These are phyloP conservation scores for Mucor piriformis DNA, from an alignment of 371 early-diverging fungal species.

Conservation along the genomic window DNA sequence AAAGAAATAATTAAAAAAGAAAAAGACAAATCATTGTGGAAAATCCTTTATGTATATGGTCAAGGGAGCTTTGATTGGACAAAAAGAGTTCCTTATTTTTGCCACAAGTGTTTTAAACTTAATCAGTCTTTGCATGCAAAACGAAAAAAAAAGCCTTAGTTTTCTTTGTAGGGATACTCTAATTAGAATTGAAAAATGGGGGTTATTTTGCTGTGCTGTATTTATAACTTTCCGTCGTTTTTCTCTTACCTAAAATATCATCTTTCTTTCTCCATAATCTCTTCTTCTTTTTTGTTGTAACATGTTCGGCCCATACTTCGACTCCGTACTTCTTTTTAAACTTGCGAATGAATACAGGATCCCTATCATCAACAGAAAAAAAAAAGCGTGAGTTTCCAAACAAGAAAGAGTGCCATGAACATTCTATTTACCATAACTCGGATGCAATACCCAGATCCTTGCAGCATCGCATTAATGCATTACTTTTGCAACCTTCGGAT, in stretches of 20 bases:
- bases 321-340: constrained; percentile 83
- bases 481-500: constrained; percentile 91
- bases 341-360: constrained; percentile 85
- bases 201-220: background rate
- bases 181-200: background rate
- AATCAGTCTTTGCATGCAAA: background rate
- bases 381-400: background rate
- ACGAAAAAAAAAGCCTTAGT: constrained; percentile 11
- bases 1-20: background rate
- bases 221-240: background rate
- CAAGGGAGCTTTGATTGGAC: background rate
- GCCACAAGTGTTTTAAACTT: background rate
- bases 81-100: too few relatives aligned
- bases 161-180: constrained; percentile 51
- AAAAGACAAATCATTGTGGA: background rate
- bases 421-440: constrained; percentile 89
- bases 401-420: too few relatives aligned
- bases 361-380: constrained; percentile 60
- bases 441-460: constrained; percentile 95
- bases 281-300: constrained; percentile 71
- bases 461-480: constrained; percentile 96
- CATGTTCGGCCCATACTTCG: constrained; percentile 79
- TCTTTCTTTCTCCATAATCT: constrained; percentile 86
- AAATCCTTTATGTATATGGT: background rate
- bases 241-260: constrained; percentile 54